Evolutionary conservation across 2,329 filamentous ascomycete genomes (phyloP), one percentile per base, ranked within the genome.

Genomic region (Orbilia ellipsospora): DNA sequence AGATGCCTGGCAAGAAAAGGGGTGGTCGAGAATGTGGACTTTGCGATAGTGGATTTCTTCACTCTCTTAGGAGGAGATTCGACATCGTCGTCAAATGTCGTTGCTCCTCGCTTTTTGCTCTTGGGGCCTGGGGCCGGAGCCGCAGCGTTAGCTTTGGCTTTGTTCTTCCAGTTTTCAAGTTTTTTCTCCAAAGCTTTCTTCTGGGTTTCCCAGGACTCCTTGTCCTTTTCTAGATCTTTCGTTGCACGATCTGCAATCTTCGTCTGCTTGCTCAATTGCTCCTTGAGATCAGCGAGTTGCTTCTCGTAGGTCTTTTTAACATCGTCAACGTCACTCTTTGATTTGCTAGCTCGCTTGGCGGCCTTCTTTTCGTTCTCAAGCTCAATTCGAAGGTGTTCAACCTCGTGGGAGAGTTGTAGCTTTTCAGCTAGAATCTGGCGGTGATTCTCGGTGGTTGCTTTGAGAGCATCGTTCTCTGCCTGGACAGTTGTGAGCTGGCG

Each of bases 21-120:
- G 0, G 94, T 98, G 77, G 97, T 93, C 2, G 93, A 97, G 82
- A 98, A 97, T 1, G 87, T 90, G 0, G 94, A 97, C 82, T 97
- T 97, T 80, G 96, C 92, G 31, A 92, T 93, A 4, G 91, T 70
- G 57, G 73, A 66, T 72, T 83, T 84, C 16, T 78, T 78, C n/a
- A 65, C 64, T 44, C 77, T 78, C 76, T 78, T 78, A 74, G 55
- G 51, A 5, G 79, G 65, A 40, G 67, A 61, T 56, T 78, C 78
- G 23, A 75, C 69, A 45, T 80, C 79, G 8, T 78, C 78, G 13
- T 69, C 64, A 57, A 66, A 76, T n/a, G 77, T 69, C 13, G 65
- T 72, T 1, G 68, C 68, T 48, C 65, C 61, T 20, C 77, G 61
- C 61, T 78, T 79, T 60, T 75, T 72, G 6, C 55, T 57, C 44